These are phyloP conservation scores for Vanrija humicola DNA, from an alignment of 1,284 basidiomycete species.

Conservation along the genomic window DNA sequence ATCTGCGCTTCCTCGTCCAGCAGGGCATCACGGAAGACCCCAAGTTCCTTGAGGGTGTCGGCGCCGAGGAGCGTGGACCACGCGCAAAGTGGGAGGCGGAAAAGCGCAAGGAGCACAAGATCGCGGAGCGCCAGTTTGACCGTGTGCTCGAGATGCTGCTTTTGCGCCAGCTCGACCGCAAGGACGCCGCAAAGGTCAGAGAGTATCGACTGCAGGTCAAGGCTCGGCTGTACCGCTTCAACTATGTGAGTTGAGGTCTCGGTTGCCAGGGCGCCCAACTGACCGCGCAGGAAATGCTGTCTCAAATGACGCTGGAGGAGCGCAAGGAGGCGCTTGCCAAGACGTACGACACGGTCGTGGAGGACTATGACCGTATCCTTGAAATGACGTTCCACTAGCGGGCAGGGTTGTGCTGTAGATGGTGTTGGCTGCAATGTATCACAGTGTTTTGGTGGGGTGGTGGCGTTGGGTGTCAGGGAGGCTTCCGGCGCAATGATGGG, in stretches of 20 bases:
- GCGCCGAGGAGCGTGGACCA: slow-evolving; percentile 23
- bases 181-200: slow-evolving; percentile 57
- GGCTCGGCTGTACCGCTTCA: slow-evolving; percentile 88
- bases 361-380: slow-evolving; percentile 81
- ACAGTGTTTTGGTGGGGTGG: no score
- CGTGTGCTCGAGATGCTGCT: slow-evolving; percentile 89
- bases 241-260: slow-evolving; percentile 62
- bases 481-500: no score
- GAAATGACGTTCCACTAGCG: slow-evolving; percentile 48
- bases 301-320: slow-evolving; percentile 78
- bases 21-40: slow-evolving; percentile 35
- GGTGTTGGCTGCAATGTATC: no score
- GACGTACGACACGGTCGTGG: slow-evolving; percentile 81
- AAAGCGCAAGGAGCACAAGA: slow-evolving; percentile 77
- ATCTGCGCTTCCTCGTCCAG: slow-evolving; percentile 67
- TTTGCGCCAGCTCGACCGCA: slow-evolving; percentile 65
- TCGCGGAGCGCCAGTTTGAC: slow-evolving; percentile 91
- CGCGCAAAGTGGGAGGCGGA: slow-evolving; percentile 65
- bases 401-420: neutral
- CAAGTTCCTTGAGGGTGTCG: slow-evolving; percentile 31
- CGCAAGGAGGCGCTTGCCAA: slow-evolving; percentile 84
- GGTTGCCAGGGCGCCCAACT: neutral
- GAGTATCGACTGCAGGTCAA: slow-evolving; percentile 81
- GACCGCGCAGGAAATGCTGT: slow-evolving; percentile 67
- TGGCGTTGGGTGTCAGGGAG: no score